These are phyloP conservation scores for Trapa bicornis DNA, from an alignment of 345 rosid genomes.

Conservation along the genomic window DNA sequence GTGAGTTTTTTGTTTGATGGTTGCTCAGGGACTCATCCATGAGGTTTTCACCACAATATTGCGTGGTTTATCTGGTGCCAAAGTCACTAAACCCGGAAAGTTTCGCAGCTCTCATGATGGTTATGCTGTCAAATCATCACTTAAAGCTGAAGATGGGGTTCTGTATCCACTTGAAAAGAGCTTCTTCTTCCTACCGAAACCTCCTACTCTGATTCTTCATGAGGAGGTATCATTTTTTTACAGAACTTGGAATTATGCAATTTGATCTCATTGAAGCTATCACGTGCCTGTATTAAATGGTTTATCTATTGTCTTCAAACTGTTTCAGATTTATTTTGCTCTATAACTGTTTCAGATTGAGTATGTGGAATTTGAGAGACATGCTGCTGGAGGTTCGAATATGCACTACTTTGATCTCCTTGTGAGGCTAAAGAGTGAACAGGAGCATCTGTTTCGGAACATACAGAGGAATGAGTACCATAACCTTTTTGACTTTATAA, in stretches of 20 bases:
- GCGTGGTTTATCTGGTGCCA: conserved; percentile 86
- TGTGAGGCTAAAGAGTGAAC: conserved; percentile 81
- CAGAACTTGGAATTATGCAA: too few relatives aligned
- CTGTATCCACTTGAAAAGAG: conserved; percentile 89
- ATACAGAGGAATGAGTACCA: conserved; percentile 96
- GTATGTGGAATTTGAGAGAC: conserved; percentile 97
- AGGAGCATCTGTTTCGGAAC: conserved; percentile 91
- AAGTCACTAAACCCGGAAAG: conserved; percentile 91
- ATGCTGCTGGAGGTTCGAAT: conserved; percentile 95
- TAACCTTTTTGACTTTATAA: conserved; percentile 71
- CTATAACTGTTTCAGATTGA: conserved; percentile 44
- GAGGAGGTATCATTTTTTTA: not conserved
- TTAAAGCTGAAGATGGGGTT: conserved; percentile 94
- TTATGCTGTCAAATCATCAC: conserved; percentile 88
- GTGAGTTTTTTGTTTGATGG: not conserved
- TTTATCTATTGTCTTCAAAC: not conserved
- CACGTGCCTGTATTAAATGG: not conserved
- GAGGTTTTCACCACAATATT: conserved; percentile 81
- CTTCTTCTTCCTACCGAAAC: not conserved
- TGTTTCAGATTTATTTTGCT: conserved; percentile 27
- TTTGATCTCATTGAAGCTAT: too few relatives aligned
- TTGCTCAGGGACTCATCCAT: conserved; percentile 74
- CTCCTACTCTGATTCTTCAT: not conserved
- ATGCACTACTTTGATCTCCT: conserved; percentile 99
- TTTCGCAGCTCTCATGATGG: conserved; percentile 95